phyloP scores from a whole-genome alignment of 2,329 filamentous ascomycete genomes.

The Fonsecaea erecta region DNA sequence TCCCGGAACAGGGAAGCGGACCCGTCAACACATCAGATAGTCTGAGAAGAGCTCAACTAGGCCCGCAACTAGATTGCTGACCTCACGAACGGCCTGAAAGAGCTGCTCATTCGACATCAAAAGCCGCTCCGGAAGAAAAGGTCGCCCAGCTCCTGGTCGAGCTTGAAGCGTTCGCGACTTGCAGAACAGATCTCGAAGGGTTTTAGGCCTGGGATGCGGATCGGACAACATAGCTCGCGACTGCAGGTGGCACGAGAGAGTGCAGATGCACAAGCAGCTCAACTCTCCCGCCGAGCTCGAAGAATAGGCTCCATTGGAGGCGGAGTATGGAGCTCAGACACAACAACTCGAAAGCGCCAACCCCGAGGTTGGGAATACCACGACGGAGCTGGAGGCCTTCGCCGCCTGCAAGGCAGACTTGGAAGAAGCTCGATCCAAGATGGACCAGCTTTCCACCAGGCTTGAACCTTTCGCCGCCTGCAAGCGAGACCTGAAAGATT shows the following conservation, averaged over 20 bases:
- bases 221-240: conserved; percentile 18
- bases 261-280: conserved; percentile 21
- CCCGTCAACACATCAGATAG: conserved; percentile 13
- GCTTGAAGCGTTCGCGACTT: conserved; percentile 17
- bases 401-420: conserved; percentile 5
- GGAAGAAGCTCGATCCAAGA: conserved; percentile 6
- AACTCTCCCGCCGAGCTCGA: conserved; percentile 22
- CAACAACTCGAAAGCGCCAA: conserved; percentile 13
- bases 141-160: conserved; percentile 26
- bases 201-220: conserved; percentile 16
- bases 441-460: neutral
- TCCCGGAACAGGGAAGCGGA: conserved; percentile 23
- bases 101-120: conserved; percentile 7
- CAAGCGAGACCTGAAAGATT: too few relatives aligned
- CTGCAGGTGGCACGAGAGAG: conserved; percentile 12
- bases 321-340: conserved; percentile 11
- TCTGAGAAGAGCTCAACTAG: conserved; percentile 23
- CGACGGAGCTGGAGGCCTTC: conserved; percentile 6
- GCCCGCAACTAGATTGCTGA: conserved; percentile 23
- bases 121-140: conserved; percentile 24
- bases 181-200: conserved; percentile 24
- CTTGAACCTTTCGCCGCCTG: too few relatives aligned
- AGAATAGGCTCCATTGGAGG: conserved; percentile 15
- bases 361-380: neutral
- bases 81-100: conserved; percentile 21